phyloP scores from a whole-genome alignment of 2,329 filamentous ascomycete genomes.

The Ophiocordyceps camponoti-floridani region DNA sequence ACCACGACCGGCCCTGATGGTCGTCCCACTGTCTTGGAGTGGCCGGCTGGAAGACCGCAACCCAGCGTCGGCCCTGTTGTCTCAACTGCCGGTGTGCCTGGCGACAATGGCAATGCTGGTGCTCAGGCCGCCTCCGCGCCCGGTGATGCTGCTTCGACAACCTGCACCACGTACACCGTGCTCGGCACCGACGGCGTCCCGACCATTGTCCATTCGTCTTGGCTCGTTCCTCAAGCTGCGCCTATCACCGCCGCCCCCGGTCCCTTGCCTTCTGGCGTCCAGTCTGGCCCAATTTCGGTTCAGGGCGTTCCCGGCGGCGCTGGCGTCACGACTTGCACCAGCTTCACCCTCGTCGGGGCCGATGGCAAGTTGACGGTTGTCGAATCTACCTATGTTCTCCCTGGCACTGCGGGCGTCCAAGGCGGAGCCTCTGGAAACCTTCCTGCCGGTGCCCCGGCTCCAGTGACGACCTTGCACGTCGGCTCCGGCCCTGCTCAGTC shows the following conservation, averaged over 20 bases:
- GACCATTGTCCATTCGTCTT: slow-evolving; percentile 11
- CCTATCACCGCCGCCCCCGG: slow-evolving; percentile 1
- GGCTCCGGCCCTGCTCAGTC: slow-evolving; percentile 2
- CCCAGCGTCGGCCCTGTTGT: slow-evolving; percentile 4
- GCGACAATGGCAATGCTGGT: slow-evolving; percentile 1
- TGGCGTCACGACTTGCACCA: slow-evolving; percentile 3
- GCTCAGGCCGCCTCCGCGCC: slow-evolving; percentile 2
- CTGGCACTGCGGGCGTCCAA: slow-evolving; percentile 3
- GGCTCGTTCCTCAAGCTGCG: slow-evolving; percentile 4
- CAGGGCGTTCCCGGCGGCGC: background rate
- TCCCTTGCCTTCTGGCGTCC: background rate
- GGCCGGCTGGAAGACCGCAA: slow-evolving; percentile 2
- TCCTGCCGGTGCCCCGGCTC: slow-evolving; percentile 3
- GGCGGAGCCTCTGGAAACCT: slow-evolving; percentile 3
- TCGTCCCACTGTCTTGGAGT: slow-evolving; percentile 9
- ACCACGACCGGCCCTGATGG: slow-evolving; percentile 8
- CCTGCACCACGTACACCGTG: slow-evolving; percentile 11
- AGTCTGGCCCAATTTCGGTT: background rate
- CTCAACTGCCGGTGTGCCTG: slow-evolving; percentile 2
- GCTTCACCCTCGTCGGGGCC: slow-evolving; percentile 8
- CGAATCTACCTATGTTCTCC: slow-evolving; percentile 14
- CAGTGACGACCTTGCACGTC: background rate
- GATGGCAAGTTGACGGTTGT: slow-evolving; percentile 7
- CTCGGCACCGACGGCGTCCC: slow-evolving; percentile 11
- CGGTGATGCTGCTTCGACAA: slow-evolving; percentile 3